Base-by-base conservation (phyloP, 768 basidiomycete genomes). In the Hypholoma sublateritium region DNA sequence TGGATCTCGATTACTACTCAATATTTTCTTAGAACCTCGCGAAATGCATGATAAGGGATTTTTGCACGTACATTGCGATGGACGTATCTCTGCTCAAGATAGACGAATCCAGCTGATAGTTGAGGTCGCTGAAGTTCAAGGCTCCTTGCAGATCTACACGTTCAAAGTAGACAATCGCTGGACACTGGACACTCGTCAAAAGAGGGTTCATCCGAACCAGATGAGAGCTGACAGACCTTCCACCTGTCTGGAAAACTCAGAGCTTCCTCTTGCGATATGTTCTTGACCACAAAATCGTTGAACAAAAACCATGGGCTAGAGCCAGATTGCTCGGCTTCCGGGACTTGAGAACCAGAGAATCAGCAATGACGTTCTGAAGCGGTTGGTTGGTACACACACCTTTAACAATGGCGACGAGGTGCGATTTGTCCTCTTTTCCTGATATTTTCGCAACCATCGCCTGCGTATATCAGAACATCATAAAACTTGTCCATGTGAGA, bases 231-330 rank as follows among this genome's bases (percentile, higher is more conserved):
- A 60, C 80, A 28, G 25, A 90, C 95, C 83, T 99, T 99, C 96
- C 96, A 99, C 45, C 77, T 79, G n/a, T 80, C 86, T 8, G 89
- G 85, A 66, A 97, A 95, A 65, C 88, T 87, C 57, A 98, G 72
- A 1, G 92, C 96, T 63, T 98, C 95, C 34, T 86, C 81, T 70
- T 96, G 91, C 2, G 88, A 76, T 28, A 98, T 84, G 55, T 91
- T 91, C 47, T 79, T 79, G 12, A 99, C 97, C 1, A 87, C 80
- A 66, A 99, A 99, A 67, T 99, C 97, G 66, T 99, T 99, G 84
- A 98, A 98, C 53, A 98, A 71, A 65, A 89, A 89, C 97, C 97
- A 99, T 1, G 85, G 83, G 53, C 84, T 86, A 17, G 61, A 62
- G 51, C 76, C 71, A 11, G 74, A 66, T 7, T 66, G 70, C 65